Percentiles rank a stretch among this genome's conserved stretches.
Conservation (phyloP, 2,329 filamentous ascomycete species). For the Juglanconis sp. region DNA sequence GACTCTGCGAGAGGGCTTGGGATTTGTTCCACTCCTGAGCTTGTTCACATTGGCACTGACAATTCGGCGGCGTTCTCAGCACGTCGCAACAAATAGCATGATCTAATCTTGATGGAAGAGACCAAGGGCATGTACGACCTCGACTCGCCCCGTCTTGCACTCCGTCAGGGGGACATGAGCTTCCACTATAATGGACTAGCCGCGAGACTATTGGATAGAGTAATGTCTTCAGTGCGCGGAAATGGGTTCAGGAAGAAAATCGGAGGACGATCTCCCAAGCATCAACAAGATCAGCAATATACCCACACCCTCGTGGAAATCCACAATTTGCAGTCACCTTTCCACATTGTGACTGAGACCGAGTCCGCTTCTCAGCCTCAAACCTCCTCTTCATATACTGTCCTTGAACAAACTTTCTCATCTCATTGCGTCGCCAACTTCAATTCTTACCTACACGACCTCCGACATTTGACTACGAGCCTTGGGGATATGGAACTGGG, state of each 20-base stretch:
- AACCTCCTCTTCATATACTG: conserved; percentile 5
- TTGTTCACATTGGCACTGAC: conserved; percentile 21
- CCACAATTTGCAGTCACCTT: no score
- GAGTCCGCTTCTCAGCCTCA: background rate
- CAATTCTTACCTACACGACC: conserved; percentile 14
- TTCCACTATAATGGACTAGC: background rate
- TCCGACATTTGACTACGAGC: conserved; percentile 4
- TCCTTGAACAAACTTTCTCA: conserved; percentile 5
- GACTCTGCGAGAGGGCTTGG: conserved; percentile 86
- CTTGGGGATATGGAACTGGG: conserved; percentile 8
- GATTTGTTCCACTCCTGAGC: conserved; percentile 89
- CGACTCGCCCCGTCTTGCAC: background rate
- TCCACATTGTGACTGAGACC: no score
- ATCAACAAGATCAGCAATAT: conserved; percentile 12
- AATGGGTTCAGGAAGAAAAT: background rate
- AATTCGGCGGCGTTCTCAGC: background rate
- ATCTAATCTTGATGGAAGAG: background rate
- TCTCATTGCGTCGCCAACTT: conserved; percentile 8
- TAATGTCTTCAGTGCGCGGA: conserved; percentile 13
- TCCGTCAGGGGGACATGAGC: background rate
- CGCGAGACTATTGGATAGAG: conserved; percentile 6
- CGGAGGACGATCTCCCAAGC: background rate
- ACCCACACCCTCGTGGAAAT: background rate
- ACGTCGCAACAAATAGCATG: background rate
- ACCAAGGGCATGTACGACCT: conserved; percentile 2